phyloP scores from a whole-genome alignment of 169 alveolate genomes.

The Cryptosporidium viatorum region DNA sequence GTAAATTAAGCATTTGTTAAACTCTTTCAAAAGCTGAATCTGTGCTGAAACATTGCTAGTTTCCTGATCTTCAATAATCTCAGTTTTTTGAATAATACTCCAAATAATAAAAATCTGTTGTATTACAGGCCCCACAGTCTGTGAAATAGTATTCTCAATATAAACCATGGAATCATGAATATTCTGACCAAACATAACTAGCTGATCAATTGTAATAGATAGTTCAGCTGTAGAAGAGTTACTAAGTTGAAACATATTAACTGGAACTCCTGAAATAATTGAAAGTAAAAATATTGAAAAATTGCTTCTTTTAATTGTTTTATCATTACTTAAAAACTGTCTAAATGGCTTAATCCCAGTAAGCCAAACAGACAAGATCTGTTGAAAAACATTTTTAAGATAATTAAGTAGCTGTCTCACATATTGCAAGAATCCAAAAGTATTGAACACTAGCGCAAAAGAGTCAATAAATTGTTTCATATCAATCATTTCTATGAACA shows the following conservation, averaged over 20 bases:
- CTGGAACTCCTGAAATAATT: slow-evolving; percentile 26
- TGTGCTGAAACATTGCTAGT: background rate
- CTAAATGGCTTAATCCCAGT: slow-evolving; percentile 49
- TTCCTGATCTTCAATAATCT: slow-evolving; percentile 17
- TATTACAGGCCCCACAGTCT: slow-evolving; percentile 25
- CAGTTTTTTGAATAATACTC: slow-evolving; percentile 9
- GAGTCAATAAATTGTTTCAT: slow-evolving; percentile 15
- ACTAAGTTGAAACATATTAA: background rate
- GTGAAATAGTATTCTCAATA: slow-evolving; percentile 6
- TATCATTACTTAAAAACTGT: slow-evolving; percentile 36
- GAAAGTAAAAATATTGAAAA: slow-evolving; percentile 12
- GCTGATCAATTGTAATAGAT: slow-evolving; percentile 53
- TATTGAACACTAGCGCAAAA: background rate
- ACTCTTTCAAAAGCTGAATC: background rate
- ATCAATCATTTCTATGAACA: slow-evolving; percentile 17
- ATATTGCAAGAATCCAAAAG: slow-evolving; percentile 52
- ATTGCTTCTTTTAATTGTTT: background rate
- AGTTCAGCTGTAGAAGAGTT: background rate
- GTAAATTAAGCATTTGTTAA: background rate
- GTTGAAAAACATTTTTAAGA: slow-evolving; percentile 38
- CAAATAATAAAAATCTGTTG: slow-evolving; percentile 22
- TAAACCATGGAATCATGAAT: slow-evolving; percentile 31
- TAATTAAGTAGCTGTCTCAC: slow-evolving; percentile 34
- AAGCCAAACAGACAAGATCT: slow-evolving; percentile 36
- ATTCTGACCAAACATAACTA: slow-evolving; percentile 63